These are phyloP conservation scores for Schizonepeta tenuifolia DNA, from an alignment of 257 asterid genomes.

Conservation along the genomic window DNA sequence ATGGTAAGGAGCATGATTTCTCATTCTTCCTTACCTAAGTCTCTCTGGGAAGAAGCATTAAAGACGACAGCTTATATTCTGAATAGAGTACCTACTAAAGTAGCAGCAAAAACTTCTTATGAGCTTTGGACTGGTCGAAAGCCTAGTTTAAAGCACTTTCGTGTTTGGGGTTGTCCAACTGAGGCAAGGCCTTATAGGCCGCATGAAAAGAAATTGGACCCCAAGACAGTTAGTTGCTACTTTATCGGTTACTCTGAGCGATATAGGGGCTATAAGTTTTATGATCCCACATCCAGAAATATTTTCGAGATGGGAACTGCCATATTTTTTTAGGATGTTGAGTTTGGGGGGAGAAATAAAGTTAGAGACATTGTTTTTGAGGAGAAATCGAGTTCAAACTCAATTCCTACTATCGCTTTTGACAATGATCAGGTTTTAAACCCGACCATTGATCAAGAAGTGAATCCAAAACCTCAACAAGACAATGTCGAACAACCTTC, in stretches of 20 bases:
- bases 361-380: neutral
- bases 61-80: too few relatives aligned
- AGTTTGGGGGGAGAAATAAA: neutral
- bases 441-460: neutral
- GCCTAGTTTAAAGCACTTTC: neutral
- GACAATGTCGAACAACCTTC: neutral
- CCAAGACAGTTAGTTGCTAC: too few relatives aligned
- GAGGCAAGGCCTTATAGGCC: too few relatives aligned
- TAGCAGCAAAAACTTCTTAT: neutral
- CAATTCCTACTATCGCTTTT: neutral
- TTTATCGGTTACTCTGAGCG: too few relatives aligned
- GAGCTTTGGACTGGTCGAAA: slow-evolving; percentile 3
- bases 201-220: too few relatives aligned
- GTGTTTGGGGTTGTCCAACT: too few relatives aligned
- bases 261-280: too few relatives aligned
- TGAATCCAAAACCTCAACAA: neutral
- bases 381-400: neutral
- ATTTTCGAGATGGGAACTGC: neutral
- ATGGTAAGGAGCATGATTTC: neutral
- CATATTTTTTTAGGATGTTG: neutral
- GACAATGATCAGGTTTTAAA: neutral
- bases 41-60: neutral
- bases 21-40: neutral
- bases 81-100: neutral
- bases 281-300: too few relatives aligned